phyloP scores from a whole-genome alignment of 2,329 filamentous ascomycete genomes.

The Ophiostoma sp. region DNA sequence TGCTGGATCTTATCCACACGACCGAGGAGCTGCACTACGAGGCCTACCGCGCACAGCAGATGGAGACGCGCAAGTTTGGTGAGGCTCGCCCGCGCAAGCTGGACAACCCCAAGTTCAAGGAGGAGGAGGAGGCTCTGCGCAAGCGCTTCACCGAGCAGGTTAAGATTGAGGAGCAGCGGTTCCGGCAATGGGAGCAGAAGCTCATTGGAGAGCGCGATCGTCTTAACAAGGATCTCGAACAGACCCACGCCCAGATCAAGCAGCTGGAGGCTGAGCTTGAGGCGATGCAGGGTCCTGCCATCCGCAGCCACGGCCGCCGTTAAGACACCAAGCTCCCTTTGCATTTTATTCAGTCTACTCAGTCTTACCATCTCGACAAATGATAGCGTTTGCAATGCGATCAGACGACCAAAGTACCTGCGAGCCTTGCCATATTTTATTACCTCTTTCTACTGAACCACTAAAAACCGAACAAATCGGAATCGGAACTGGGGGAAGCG shows the following conservation, averaged over 20 bases:
- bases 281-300: slow-evolving; percentile 81
- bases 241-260: slow-evolving; percentile 92
- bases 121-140: slow-evolving; percentile 95
- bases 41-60: slow-evolving; percentile 97
- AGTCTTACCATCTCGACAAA: slow-evolving; percentile 11
- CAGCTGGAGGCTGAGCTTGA: slow-evolving; percentile 89
- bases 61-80: slow-evolving; percentile 99
- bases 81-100: slow-evolving; percentile 95
- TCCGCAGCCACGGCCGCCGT: slow-evolving; percentile 87
- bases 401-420: neutral
- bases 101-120: slow-evolving; percentile 99
- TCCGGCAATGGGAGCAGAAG: slow-evolving; percentile 99
- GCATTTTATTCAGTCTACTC: slow-evolving; percentile 8
- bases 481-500: neutral
- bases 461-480: slow-evolving; percentile 15
- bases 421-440: neutral
- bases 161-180: slow-evolving; percentile 99
- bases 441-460: neutral
- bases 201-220: slow-evolving; percentile 97
- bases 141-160: slow-evolving; percentile 99
- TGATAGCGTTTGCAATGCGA: slow-evolving; percentile 13
- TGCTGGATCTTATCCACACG: slow-evolving; percentile 99
- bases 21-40: slow-evolving; percentile 99
- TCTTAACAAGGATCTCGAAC: slow-evolving; percentile 98
- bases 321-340: slow-evolving; percentile 44